phyloP scores from a whole-genome alignment of 345 rosid genomes.

The Citrus reticulata region DNA sequence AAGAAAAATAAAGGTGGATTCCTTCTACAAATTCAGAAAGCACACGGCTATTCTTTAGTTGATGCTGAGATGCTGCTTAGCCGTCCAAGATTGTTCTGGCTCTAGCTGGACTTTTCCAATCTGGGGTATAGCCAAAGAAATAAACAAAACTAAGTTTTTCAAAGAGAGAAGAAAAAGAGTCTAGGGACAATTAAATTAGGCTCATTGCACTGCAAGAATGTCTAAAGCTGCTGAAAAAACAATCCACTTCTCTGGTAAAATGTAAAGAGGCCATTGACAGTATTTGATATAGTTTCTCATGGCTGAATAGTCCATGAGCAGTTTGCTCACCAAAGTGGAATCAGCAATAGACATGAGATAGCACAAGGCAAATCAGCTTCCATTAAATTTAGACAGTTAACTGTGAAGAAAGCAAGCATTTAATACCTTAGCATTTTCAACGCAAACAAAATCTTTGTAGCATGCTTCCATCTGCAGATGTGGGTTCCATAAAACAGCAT shows the following conservation, averaged over 20 bases:
- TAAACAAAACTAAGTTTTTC: not conserved
- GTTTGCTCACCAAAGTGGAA: not conserved
- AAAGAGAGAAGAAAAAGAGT: not conserved
- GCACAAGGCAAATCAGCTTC: not conserved
- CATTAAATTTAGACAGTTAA: not conserved
- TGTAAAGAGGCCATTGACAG: not conserved
- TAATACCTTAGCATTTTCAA: conserved; percentile 87
- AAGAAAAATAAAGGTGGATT: not conserved
- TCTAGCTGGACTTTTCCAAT: conserved; percentile 71
- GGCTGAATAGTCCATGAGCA: not conserved
- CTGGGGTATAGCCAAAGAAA: conserved; percentile 37
- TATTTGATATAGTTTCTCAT: not conserved
- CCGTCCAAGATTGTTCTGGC: conserved; percentile 79
- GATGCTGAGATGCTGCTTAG: conserved; percentile 68
- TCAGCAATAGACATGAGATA: not conserved
- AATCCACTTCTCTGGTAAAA: not conserved
- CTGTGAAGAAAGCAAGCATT: not conserved
- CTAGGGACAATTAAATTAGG: not conserved
- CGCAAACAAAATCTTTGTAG: conserved; percentile 84
- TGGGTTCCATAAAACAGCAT: conserved; percentile 92
- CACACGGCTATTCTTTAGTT: conserved; percentile 27
- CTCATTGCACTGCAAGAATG: not conserved
- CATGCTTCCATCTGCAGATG: conserved; percentile 92
- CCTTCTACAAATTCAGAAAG: not conserved
- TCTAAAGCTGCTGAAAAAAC: not conserved